phyloP scores from a whole-genome alignment of 2,329 filamentous ascomycete species.

The Fusarium concolor region DNA sequence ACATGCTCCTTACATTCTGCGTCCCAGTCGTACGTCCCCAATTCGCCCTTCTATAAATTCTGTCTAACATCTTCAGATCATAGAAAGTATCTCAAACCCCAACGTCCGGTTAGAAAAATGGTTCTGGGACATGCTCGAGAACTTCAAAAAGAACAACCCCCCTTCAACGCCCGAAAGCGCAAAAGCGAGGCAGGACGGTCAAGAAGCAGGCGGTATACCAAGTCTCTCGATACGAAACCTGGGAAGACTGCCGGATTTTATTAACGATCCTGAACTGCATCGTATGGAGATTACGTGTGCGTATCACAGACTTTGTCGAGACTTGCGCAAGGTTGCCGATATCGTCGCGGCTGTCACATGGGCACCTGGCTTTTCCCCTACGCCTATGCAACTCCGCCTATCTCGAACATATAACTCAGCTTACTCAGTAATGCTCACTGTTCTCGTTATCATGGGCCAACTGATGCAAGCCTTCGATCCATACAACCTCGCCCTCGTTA shows the following conservation, averaged over 20 bases:
- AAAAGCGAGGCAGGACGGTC: neutral
- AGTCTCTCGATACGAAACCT: constrained; percentile 31
- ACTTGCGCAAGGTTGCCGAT: constrained; percentile 25
- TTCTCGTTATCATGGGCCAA: constrained; percentile 25
- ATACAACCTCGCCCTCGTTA: constrained; percentile 15
- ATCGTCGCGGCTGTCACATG: constrained; percentile 29
- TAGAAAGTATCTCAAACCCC: constrained; percentile 48
- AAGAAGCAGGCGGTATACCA: constrained; percentile 20
- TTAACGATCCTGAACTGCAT: constrained; percentile 32
- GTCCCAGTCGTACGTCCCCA: constrained; percentile 48
- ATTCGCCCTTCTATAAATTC: fast-evolving
- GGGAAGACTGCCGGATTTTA: constrained; percentile 30
- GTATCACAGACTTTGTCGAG: constrained; percentile 27
- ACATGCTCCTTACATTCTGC: constrained; percentile 48
- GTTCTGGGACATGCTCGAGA: constrained; percentile 41
- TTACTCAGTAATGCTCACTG: constrained; percentile 18
- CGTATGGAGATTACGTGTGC: constrained; percentile 35
- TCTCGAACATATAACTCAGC: constrained; percentile 24
- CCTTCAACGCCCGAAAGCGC: constrained; percentile 2
- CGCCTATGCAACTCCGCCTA: constrained; percentile 24
- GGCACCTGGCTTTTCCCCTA: constrained; percentile 15
- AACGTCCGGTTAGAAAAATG: constrained; percentile 32
- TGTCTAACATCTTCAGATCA: constrained; percentile 35
- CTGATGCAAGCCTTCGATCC: constrained; percentile 39
- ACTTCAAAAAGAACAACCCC: constrained; percentile 26